Evolutionary conservation across 768 basidiomycete species (phyloP).

Genomic region (Dacryopinax spathularia): DNA sequence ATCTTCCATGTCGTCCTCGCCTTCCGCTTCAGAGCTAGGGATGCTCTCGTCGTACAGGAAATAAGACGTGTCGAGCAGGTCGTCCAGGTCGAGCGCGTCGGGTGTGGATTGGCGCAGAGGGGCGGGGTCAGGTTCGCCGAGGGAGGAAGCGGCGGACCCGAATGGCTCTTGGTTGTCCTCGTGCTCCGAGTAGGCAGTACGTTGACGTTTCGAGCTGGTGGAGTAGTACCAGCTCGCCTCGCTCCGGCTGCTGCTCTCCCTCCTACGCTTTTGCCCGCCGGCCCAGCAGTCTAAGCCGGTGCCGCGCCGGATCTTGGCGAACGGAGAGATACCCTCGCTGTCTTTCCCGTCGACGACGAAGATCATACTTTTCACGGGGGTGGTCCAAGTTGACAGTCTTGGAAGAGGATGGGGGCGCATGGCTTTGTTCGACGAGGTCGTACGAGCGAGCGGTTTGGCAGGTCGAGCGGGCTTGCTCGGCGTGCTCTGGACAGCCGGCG

Average conservation of each 20-base stretch:
- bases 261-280: not conserved
- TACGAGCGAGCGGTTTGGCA: not conserved
- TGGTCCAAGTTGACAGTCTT: not conserved
- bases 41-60: conserved; percentile 4
- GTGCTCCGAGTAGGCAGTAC: not conserved
- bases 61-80: not conserved
- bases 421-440: not conserved
- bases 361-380: not conserved
- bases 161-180: not conserved
- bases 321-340: not conserved
- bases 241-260: not conserved
- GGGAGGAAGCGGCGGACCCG: not conserved
- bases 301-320: not conserved
- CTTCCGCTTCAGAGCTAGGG: not conserved
- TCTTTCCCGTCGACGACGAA: not conserved
- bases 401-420: not conserved
- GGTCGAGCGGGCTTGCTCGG: not conserved
- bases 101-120: not conserved
- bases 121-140: not conserved
- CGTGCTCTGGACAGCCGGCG: not conserved
- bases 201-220: not conserved
- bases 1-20: not conserved
- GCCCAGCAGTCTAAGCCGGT: not conserved
- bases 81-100: not conserved
- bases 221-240: conserved; percentile 1